A percentile compares a stretch with the other conserved stretches of the same genome.
phyloP scores from a whole-genome alignment of 768 basidiomycete genomes.

The Hebeloma cylindrosporum region DNA sequence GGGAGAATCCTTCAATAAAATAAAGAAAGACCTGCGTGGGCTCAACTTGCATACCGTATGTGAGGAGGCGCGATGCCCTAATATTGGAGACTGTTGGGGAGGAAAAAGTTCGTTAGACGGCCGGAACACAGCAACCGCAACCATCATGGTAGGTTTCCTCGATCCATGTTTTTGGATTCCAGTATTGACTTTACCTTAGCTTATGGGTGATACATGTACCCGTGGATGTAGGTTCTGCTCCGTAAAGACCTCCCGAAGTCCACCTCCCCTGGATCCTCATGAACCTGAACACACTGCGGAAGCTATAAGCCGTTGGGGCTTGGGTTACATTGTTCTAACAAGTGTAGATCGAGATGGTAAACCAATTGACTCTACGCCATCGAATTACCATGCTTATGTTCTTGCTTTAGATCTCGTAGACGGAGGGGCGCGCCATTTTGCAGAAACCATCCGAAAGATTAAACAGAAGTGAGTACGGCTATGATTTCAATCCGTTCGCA shows the following conservation, averaged over 20 bases:
- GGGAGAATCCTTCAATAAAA: slow-evolving; percentile 83
- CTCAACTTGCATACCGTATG: slow-evolving; percentile 94
- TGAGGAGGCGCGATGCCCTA: slow-evolving; percentile 98
- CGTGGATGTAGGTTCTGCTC: slow-evolving; percentile 97
- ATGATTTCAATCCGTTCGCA: neutral
- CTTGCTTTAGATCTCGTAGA: slow-evolving; percentile 74
- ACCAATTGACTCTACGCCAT: slow-evolving; percentile 19
- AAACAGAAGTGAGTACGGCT: slow-evolving; percentile 77
- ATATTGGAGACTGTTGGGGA: slow-evolving; percentile 99
- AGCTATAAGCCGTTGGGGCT: slow-evolving; percentile 95
- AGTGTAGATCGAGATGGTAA: slow-evolving; percentile 95
- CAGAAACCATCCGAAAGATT: slow-evolving; percentile 91
- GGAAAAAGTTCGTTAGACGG: slow-evolving; percentile 76
- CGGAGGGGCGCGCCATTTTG: slow-evolving; percentile 92
- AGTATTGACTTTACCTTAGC: slow-evolving; percentile 40
- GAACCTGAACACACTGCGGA: slow-evolving; percentile 99
- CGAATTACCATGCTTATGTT: slow-evolving; percentile 1
- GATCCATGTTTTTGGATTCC: slow-evolving; percentile 1
- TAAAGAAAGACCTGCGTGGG: slow-evolving; percentile 94
- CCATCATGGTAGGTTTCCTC: slow-evolving; percentile 80
- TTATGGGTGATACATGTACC: slow-evolving; percentile 99
- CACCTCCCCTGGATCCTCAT: slow-evolving; percentile 90
- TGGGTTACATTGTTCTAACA: slow-evolving; percentile 97
- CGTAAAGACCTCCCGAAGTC: slow-evolving; percentile 88
- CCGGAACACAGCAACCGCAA: slow-evolving; percentile 88